These are phyloP conservation scores for Teunomyces barrocoloradensis DNA, from an alignment of 805 yeast species.

Conservation along the genomic window DNA sequence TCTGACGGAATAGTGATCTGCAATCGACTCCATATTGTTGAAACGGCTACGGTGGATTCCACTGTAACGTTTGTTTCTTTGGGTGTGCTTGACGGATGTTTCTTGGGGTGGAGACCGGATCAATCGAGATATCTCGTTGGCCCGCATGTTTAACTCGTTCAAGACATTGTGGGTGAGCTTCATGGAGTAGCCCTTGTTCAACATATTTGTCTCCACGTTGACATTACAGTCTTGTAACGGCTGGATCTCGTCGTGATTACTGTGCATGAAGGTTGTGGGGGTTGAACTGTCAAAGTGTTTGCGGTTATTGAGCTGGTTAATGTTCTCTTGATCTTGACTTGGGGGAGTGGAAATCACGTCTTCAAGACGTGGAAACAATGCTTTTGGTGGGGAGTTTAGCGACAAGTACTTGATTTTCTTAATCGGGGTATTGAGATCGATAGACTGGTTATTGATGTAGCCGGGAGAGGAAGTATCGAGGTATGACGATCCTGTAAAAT, in stretches of 20 bases:
- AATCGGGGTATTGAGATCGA: slow-evolving; percentile 38
- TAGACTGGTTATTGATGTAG: slow-evolving; percentile 9
- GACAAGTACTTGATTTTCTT: slow-evolving; percentile 33
- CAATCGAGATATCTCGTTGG: slow-evolving; percentile 32
- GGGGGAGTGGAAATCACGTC: not conserved
- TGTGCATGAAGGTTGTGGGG: slow-evolving; percentile 7
- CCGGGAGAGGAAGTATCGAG: slow-evolving; percentile 1
- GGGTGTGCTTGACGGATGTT: not conserved
- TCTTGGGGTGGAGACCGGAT: slow-evolving; percentile 13
- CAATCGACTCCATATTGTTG: slow-evolving; percentile 26
- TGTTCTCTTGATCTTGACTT: slow-evolving; percentile 1
- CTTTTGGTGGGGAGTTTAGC: slow-evolving; percentile 28
- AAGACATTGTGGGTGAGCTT: slow-evolving; percentile 45
- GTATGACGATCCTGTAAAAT: not conserved
- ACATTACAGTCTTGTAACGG: not conserved
- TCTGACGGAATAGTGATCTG: slow-evolving; percentile 22
- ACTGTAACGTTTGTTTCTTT: slow-evolving; percentile 24
- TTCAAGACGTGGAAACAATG: slow-evolving; percentile 6
- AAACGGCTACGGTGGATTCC: slow-evolving; percentile 35
- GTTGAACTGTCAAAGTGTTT: not conserved
- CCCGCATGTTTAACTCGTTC: slow-evolving; percentile 43
- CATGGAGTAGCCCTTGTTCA: slow-evolving; percentile 47
- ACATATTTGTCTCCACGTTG: slow-evolving; percentile 15
- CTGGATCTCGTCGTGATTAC: slow-evolving; percentile 11
- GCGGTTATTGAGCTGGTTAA: not conserved